Percentiles rank a stretch among this genome's conserved stretches.
Evolutionary conservation across 257 asterid genomes (phyloP).

Genomic region (Jacaranda mimosifolia): DNA sequence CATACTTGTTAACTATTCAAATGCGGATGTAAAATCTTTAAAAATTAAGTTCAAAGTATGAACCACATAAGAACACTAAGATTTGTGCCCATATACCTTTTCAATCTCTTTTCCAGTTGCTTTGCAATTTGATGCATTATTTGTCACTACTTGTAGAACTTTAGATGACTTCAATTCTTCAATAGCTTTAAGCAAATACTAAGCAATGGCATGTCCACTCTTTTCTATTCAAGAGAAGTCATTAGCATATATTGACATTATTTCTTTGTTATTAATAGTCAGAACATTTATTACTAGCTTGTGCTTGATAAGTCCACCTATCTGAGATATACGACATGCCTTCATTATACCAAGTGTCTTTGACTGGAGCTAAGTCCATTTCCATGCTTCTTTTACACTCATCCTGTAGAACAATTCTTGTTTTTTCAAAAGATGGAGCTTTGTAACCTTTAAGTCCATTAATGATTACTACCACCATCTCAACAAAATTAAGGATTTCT

Average conservation of each 20-base stretch:
- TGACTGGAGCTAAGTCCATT: not conserved
- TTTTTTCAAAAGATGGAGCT: conserved; percentile 9
- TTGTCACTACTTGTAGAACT: conserved; percentile 20
- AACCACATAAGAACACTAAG: conserved; percentile 8
- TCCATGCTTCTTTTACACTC: conserved; percentile 13
- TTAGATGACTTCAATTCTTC: conserved; percentile 8
- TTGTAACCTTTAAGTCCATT: not conserved
- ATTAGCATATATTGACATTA: conserved; percentile 18
- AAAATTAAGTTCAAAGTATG: conserved; percentile 26
- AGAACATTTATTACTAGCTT: conserved; percentile 1
- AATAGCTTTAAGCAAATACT: conserved; percentile 5
- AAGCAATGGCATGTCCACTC: not conserved
- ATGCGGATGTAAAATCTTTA: not conserved
- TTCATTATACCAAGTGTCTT: conserved; percentile 19
- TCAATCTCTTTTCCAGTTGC: not conserved
- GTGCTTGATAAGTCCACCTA: conserved; percentile 25
- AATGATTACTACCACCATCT: not conserved
- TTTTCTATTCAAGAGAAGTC: conserved; percentile 12
- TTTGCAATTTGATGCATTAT: not conserved
- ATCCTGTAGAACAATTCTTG: not conserved
- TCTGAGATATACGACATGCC: conserved; percentile 26
- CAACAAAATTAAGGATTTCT: not conserved
- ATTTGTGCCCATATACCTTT: conserved; percentile 17
- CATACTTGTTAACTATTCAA: conserved; percentile 1
- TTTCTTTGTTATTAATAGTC: not conserved